phyloP scores from a whole-genome alignment of 352 stramenopile species.

The Pythium dissotocum region DNA sequence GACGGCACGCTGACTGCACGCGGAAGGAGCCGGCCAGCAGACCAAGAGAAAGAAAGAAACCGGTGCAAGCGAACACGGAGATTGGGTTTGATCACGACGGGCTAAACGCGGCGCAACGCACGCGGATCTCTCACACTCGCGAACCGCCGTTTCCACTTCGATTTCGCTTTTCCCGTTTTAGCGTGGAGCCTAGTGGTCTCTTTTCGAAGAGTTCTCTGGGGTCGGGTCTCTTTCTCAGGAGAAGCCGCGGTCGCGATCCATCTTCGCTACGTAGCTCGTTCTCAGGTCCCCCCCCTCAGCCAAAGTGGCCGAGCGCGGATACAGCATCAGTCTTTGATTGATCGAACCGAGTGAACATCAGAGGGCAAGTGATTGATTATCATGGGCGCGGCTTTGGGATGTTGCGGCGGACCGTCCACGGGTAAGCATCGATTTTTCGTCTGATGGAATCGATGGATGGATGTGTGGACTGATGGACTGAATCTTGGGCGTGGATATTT shows the following conservation, averaged over 20 bases:
- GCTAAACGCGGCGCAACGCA: neutral
- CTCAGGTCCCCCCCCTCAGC: neutral
- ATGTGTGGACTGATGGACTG: constrained; percentile 5
- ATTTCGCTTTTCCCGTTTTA: neutral
- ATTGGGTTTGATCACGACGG: neutral
- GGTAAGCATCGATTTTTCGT: constrained; percentile 9
- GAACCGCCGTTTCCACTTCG: constrained; percentile 3
- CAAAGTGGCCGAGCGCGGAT: neutral
- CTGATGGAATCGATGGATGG: neutral
- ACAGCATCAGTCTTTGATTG: neutral
- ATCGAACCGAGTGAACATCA: neutral
- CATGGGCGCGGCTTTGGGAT: constrained; percentile 67
- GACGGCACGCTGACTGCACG: neutral
- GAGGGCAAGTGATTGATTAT: constrained; percentile 30
- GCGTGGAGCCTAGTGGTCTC: neutral
- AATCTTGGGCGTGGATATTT: constrained; percentile 5
- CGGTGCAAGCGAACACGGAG: neutral
- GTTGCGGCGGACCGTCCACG: constrained; percentile 36
- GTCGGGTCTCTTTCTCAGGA: neutral
- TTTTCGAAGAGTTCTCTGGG: neutral
- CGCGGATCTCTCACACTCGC: neutral
- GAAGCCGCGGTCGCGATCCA: constrained; percentile 1
- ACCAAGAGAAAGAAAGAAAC: neutral
- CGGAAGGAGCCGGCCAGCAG: neutral
- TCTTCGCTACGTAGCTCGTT: neutral